phyloP scores from a whole-genome alignment of 257 asterid genomes.

The Nicotiana obtusifolia region DNA sequence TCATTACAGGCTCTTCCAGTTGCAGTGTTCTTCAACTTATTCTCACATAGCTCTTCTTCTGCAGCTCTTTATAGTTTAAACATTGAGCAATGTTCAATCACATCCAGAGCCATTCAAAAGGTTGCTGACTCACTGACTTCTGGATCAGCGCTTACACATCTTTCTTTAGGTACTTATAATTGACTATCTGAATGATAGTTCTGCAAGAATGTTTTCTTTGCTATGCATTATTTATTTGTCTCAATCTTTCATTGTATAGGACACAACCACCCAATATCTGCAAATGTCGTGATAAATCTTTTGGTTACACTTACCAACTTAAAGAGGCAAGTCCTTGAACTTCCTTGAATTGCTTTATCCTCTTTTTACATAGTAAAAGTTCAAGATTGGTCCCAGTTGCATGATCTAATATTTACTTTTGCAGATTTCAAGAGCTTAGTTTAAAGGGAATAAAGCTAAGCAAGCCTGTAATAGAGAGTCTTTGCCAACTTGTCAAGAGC shows the following conservation, averaged over 20 bases:
- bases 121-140: slow-evolving; percentile 80
- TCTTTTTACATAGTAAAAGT: not conserved
- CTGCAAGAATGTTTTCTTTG: slow-evolving; percentile 10
- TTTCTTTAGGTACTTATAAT: slow-evolving; percentile 54
- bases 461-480: slow-evolving; percentile 66
- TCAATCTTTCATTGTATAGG: slow-evolving; percentile 44
- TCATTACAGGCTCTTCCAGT: not conserved
- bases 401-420: not conserved
- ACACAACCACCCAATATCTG: slow-evolving; percentile 61
- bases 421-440: slow-evolving; percentile 83
- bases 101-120: slow-evolving; percentile 80
- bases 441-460: slow-evolving; percentile 74
- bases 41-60: slow-evolving; percentile 22
- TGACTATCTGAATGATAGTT: not conserved
- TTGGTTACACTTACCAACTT: slow-evolving; percentile 58
- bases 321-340: slow-evolving; percentile 35
- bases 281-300: slow-evolving; percentile 52
- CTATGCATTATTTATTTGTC: slow-evolving; percentile 5
- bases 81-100: slow-evolving; percentile 76
- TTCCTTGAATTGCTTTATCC: not conserved
- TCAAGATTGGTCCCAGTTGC: not conserved
- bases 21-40: not conserved
- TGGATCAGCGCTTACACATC: slow-evolving; percentile 63
- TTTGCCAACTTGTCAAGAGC: slow-evolving; percentile 59
- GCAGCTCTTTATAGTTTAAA: slow-evolving; percentile 84